These are phyloP conservation scores for Penicillium verrucosum DNA, from an alignment of 2,329 filamentous ascomycete genomes.

Conservation along the genomic window DNA sequence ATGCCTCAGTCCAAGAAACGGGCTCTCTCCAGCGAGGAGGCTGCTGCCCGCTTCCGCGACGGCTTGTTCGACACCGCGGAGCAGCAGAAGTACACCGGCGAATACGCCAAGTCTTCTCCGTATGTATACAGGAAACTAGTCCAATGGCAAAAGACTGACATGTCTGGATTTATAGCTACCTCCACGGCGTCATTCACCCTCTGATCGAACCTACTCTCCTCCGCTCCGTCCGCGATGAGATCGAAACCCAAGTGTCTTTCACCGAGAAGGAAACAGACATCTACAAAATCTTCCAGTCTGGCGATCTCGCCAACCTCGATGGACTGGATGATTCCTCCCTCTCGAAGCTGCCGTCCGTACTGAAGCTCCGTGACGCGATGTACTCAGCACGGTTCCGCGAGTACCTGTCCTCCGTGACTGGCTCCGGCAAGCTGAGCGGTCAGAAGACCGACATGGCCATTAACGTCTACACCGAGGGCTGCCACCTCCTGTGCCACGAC, in stretches of 20 bases:
- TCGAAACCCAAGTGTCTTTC: constrained; percentile 86
- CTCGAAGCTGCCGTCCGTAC: constrained; percentile 80
- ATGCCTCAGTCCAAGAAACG: constrained; percentile 40
- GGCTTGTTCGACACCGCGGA: constrained; percentile 43
- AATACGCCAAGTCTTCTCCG: constrained; percentile 44
- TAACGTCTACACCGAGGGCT: constrained; percentile 96
- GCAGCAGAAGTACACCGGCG: constrained; percentile 42
- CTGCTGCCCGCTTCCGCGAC: constrained; percentile 42
- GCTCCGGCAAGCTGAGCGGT: constrained; percentile 81
- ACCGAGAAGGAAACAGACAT: constrained; percentile 99
- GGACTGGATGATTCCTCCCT: constrained; percentile 85
- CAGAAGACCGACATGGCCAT: constrained; percentile 99
- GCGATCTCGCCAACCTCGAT: constrained; percentile 93
- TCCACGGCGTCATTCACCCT: constrained; percentile 82
- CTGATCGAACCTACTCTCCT: constrained; percentile 79
- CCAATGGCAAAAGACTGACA: constrained; percentile 6
- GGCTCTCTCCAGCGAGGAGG: constrained; percentile 38
- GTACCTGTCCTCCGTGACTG: constrained; percentile 83
- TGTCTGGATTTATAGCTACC: constrained; percentile 57
- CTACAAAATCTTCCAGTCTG: constrained; percentile 98
- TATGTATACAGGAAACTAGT: constrained; percentile 25
- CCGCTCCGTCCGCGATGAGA: constrained; percentile 81
- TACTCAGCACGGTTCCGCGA: constrained; percentile 87
- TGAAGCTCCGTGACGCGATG: constrained; percentile 86
- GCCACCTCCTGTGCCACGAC: constrained; percentile 93